Evolutionary conservation across 164 flowering plant genomes (phyloP).

Genomic region (Akebia trifoliata): DNA sequence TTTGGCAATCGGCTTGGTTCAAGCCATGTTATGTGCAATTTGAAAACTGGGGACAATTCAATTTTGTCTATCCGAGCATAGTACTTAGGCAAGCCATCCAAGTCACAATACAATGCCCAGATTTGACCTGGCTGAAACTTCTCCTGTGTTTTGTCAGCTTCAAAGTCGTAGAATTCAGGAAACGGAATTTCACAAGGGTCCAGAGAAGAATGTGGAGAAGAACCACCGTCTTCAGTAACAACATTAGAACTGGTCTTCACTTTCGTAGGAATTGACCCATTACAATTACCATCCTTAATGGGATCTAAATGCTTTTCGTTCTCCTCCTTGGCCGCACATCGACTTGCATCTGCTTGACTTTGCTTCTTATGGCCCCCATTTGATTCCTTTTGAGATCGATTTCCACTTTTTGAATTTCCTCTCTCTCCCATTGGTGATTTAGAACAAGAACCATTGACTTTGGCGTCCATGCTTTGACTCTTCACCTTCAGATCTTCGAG

Average conservation of each 20-base stretch:
- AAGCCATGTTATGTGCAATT: conserved; percentile 41
- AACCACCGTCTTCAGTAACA: neutral
- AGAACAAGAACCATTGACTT: conserved; percentile 13
- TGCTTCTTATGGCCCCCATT: neutral
- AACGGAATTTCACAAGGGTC: conserved; percentile 32
- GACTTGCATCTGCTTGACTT: neutral
- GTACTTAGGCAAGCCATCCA: conserved; percentile 57
- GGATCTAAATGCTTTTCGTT: neutral
- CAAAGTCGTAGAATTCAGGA: conserved; percentile 49
- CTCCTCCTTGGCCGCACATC: neutral
- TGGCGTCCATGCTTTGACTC: neutral
- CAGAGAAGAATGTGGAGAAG: conserved; percentile 6
- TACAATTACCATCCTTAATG: no score
- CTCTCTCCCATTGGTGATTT: neutral
- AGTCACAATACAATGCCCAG: conserved; percentile 68
- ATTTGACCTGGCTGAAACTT: conserved; percentile 50
- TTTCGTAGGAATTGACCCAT: no score
- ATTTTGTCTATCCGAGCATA: conserved; percentile 43
- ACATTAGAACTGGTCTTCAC: neutral
- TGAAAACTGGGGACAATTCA: conserved; percentile 20
- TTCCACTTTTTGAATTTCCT: neutral
- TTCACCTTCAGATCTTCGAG: conserved; percentile 13
- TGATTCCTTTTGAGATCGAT: neutral
- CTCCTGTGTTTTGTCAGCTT: conserved; percentile 27
- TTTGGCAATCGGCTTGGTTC: conserved; percentile 15